A percentile compares a stretch with the other conserved stretches of the same genome.
These are phyloP conservation scores for Colletotrichum echinochloae DNA, from an alignment of 2,329 filamentous ascomycete species.

Conservation along the genomic window DNA sequence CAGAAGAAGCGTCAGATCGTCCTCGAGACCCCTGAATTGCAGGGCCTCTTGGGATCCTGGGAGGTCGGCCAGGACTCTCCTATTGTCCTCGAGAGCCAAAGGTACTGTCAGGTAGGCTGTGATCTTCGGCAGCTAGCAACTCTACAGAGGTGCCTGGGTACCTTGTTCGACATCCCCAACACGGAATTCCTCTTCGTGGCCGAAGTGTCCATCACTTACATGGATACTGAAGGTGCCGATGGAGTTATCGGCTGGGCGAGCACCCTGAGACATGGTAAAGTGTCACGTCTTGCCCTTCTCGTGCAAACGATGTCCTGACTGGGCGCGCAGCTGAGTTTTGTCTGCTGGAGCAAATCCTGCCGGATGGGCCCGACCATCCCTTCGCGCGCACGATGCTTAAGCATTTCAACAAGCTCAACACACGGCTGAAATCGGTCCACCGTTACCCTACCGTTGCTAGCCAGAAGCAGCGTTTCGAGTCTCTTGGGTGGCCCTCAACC, in stretches of 20 bases:
- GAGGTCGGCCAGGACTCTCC: constrained; percentile 62
- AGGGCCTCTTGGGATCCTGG: constrained; percentile 68
- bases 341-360: constrained; percentile 87
- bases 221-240: constrained; percentile 81
- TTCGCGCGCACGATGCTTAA: constrained; percentile 89
- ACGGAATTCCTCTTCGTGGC: constrained; percentile 81
- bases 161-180: constrained; percentile 63
- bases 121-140: constrained; percentile 77
- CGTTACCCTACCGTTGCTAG: constrained; percentile 74
- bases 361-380: constrained; percentile 80
- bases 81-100: constrained; percentile 72
- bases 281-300: constrained; percentile 12
- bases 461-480: constrained; percentile 76
- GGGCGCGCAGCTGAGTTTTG: constrained; percentile 77
- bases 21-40: constrained; percentile 69
- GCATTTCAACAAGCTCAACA: constrained; percentile 85
- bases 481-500: constrained; percentile 75
- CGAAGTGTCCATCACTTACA: constrained; percentile 92
- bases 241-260: constrained; percentile 83
- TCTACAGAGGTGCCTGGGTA: constrained; percentile 70
- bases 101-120: constrained; percentile 84
- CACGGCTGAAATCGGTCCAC: constrained; percentile 79
- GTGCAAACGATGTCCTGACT: constrained; percentile 39
- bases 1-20: constrained; percentile 78
- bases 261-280: constrained; percentile 73